Evolutionary conservation across 805 yeast species (phyloP).

Genomic region (Pichia californica): DNA sequence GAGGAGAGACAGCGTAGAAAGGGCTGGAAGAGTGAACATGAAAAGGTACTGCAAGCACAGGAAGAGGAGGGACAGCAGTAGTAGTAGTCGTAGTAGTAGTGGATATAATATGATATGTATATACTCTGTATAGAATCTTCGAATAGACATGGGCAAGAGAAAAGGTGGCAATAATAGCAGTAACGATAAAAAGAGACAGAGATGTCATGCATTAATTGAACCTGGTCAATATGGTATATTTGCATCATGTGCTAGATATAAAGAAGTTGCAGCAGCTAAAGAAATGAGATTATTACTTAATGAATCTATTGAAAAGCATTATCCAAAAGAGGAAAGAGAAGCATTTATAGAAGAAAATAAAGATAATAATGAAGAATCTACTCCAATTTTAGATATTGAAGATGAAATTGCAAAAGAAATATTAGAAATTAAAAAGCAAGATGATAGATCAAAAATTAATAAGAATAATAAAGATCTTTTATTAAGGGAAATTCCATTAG

Average conservation of each 20-base stretch:
- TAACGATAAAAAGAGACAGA: constrained; percentile 33
- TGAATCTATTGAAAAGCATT: constrained; percentile 45
- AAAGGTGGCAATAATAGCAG: constrained; percentile 10
- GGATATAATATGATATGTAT: too few relatives aligned
- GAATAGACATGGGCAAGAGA: constrained; percentile 30
- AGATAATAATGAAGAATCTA: too few relatives aligned
- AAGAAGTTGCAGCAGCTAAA: constrained; percentile 70
- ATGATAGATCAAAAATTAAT: constrained; percentile 23
- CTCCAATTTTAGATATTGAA: constrained; percentile 72
- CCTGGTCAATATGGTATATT: constrained; percentile 85
- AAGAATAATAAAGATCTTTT: constrained; percentile 39
- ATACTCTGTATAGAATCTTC: too few relatives aligned
- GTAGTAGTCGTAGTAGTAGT: too few relatives aligned
- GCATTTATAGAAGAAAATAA: not conserved
- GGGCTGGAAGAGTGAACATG: constrained; percentile 68
- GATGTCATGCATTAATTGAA: constrained; percentile 49
- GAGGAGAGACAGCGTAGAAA: constrained; percentile 84
- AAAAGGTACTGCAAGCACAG: constrained; percentile 24
- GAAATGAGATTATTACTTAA: constrained; percentile 58
- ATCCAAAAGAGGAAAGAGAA: constrained; percentile 29
- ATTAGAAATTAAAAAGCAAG: constrained; percentile 42
- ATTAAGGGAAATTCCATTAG: constrained; percentile 54
- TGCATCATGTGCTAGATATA: constrained; percentile 80
- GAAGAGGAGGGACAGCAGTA: not conserved
- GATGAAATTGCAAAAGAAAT: constrained; percentile 69